Percentiles rank a stretch among this genome's conserved stretches.
These are phyloP conservation scores for Penicillium sp. DNA, from an alignment of 2,329 filamentous ascomycete species.

Conservation along the genomic window DNA sequence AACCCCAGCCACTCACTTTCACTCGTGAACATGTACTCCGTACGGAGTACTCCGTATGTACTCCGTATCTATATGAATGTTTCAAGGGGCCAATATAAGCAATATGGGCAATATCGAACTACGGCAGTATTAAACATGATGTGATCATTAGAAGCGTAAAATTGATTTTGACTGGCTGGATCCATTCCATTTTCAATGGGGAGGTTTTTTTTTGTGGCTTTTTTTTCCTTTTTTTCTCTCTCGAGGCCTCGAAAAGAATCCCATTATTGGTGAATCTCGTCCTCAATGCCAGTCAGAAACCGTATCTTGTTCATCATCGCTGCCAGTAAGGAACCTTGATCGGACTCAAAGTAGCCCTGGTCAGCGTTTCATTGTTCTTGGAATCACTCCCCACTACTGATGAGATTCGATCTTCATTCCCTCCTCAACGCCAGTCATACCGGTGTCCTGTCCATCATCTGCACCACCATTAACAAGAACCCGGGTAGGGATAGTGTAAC, in stretches of 20 bases:
- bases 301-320: neutral
- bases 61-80: neutral
- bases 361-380: neutral
- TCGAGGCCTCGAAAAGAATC: neutral
- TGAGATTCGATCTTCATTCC: conserved; percentile 27
- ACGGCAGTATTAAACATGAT: neutral
- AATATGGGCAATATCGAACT: neutral
- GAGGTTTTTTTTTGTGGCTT: neutral
- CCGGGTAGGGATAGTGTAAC: conserved; percentile 62
- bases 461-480: conserved; percentile 57
- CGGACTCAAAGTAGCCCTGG: neutral
- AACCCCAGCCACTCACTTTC: neutral
- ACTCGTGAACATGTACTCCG: neutral
- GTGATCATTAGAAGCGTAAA: conserved; percentile 5
- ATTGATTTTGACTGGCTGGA: conserved; percentile 1
- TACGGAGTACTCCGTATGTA: too few relatives aligned
- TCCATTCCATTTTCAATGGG: neutral
- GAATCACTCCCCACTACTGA: conserved; percentile 16
- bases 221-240: neutral
- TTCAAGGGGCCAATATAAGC: too few relatives aligned
- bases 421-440: conserved; percentile 36
- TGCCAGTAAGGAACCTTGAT: neutral
- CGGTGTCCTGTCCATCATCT: conserved; percentile 30
- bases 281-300: neutral
- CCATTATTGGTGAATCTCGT: neutral